Evolutionary conservation across 164 flowering plant genomes (phyloP).

Genomic region (Berberis vulgaris): DNA sequence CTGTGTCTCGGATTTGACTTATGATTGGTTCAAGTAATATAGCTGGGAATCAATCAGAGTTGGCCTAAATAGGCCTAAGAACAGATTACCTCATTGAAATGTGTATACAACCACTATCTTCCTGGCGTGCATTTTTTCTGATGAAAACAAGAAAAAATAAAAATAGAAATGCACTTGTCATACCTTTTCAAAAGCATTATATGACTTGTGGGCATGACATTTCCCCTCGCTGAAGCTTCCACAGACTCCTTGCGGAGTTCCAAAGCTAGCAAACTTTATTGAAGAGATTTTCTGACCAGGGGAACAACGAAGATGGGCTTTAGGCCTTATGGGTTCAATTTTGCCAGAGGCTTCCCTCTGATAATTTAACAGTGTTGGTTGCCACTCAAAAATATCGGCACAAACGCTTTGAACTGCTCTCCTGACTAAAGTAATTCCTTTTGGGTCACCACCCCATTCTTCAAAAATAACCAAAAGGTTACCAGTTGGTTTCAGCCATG

Average conservation of each 20-base stretch:
- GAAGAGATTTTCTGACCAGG: slow-evolving; percentile 77
- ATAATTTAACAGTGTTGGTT: slow-evolving; percentile 60
- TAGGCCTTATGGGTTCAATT: slow-evolving; percentile 64
- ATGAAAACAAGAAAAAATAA: neutral
- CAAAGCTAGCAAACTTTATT: slow-evolving; percentile 94
- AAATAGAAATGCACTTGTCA: neutral
- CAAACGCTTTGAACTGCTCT: slow-evolving; percentile 71
- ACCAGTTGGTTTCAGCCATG: slow-evolving; percentile 69
- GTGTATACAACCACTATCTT: neutral
- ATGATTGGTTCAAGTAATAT: too few species aligned
- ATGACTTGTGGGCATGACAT: slow-evolving; percentile 86
- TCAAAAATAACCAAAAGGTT: slow-evolving; percentile 74
- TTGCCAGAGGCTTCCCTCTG: slow-evolving; percentile 59
- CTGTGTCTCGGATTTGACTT: too few species aligned
- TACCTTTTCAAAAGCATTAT: slow-evolving; percentile 74
- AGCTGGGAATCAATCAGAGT: too few species aligned
- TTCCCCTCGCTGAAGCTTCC: slow-evolving; percentile 79
- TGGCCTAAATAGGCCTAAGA: too few species aligned
- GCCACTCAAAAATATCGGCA: slow-evolving; percentile 83
- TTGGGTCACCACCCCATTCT: slow-evolving; percentile 75
- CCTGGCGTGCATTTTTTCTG: neutral
- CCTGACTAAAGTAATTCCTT: slow-evolving; percentile 56
- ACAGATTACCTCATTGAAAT: neutral
- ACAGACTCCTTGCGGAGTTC: slow-evolving; percentile 84
- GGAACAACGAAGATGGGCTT: slow-evolving; percentile 69